Conservation (phyloP, 1,139 yeast species). For the Insectozyma bohioensis region DNA sequence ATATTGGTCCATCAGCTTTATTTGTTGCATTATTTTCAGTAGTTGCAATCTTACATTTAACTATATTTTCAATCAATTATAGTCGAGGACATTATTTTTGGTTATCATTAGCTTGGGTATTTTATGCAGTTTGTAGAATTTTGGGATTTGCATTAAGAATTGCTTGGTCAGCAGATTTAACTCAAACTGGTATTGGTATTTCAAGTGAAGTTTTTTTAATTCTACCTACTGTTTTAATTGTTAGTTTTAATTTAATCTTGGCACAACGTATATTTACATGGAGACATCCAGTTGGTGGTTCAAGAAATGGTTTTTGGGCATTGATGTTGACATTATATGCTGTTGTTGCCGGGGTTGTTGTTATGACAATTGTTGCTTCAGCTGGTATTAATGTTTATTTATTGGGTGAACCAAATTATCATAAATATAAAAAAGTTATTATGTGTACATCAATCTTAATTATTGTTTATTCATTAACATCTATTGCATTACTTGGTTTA, state of each 20-base stretch:
- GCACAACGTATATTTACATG: constrained; percentile 81
- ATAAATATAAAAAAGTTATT: constrained; percentile 56
- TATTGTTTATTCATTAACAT: constrained; percentile 57
- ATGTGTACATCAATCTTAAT: constrained; percentile 59
- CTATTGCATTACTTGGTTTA: constrained; percentile 47
- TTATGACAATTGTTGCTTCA: constrained; percentile 68
- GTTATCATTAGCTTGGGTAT: constrained; percentile 53
- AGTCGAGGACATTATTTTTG: constrained; percentile 66
- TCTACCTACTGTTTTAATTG: constrained; percentile 55
- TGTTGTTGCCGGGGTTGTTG: constrained; percentile 57
- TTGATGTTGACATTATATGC: constrained; percentile 53
- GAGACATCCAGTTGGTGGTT: constrained; percentile 80
- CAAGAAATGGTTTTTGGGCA: constrained; percentile 52
- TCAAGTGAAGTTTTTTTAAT: constrained; percentile 60
- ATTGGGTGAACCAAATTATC: constrained; percentile 44
- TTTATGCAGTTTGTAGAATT: constrained; percentile 52
- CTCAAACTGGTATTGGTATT: constrained; percentile 52
- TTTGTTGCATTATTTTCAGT: constrained; percentile 57
- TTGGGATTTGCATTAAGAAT: constrained; percentile 64
- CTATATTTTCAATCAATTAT: constrained; percentile 51
- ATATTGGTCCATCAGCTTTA: constrained; percentile 61
- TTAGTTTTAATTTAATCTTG: constrained; percentile 60
- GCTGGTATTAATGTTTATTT: constrained; percentile 63
- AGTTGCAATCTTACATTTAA: constrained; percentile 47
- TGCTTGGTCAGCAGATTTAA: constrained; percentile 53